Evolutionary conservation across 371 early-diverging fungal genomes (phyloP), one percentile per base, ranked within the genome.

Genomic region (Modicella reniformis): DNA sequence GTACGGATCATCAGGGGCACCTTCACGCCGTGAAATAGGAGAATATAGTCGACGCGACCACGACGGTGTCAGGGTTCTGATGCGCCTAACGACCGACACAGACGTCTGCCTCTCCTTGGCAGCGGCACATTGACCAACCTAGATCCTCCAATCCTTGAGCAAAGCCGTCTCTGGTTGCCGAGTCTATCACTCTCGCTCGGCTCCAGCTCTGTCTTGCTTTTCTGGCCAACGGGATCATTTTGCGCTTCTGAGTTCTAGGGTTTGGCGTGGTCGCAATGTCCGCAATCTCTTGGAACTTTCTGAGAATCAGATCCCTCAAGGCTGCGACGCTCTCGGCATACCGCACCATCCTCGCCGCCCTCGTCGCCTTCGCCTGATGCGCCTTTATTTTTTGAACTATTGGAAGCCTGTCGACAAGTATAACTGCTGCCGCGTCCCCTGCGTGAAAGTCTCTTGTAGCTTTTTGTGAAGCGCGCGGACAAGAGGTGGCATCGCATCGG

Each of bases 81-180:
- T 5, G 28, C 8, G 29, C 54, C 32, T 21, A 30, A 7, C 33
- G 30, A 10, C 41, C 58, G 40, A 57, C 48, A 30, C 60, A 59
- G 3, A 59, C 60, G 30, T 59, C 60, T 10, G 60, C 30, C 44
- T 61, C 62, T 10, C 62, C 62, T 9, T 51, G 21, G 26, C 52
- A 61, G 1, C 26, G 21, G 26, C 62, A 61, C 1, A 61, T 12
- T 17, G 21, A 4, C 52, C 52, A 61, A 3, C 52, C 62, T 15
- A 61, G 23, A 25, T 48, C 48, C 30, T 47, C 30, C 15, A 59
- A 19, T 48, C 48, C 59, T 26, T 25, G 9, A 3, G 59, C 26
- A 13, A 47, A 29, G 28, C 23, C 47, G 8, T 28, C 29, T 30
- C 15, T 59, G 10, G 19, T 57, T 0, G 12, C 52, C 26, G 21